A percentile compares a stretch with the other conserved stretches of the same genome.
Conservation (phyloP, 192 early-diverging fungal genomes). For the Backusella australiensis region DNA sequence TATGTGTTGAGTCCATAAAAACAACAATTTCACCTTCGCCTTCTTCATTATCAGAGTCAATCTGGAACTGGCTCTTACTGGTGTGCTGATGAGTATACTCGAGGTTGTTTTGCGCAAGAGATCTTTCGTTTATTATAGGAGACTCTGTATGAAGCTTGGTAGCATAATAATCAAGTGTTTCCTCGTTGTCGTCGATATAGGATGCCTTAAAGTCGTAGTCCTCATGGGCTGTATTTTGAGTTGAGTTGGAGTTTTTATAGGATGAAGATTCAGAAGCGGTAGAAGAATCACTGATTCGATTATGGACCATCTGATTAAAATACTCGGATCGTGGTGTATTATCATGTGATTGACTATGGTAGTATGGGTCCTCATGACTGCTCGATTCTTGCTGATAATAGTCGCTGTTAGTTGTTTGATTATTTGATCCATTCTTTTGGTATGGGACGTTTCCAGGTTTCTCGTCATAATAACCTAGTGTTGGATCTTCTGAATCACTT, state of each 20-base stretch:
- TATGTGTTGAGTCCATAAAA: not conserved
- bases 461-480: not conserved
- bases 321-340: not conserved
- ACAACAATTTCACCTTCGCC: slow-evolving; percentile 13
- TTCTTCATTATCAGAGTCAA: slow-evolving; percentile 6
- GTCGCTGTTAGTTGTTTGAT: not conserved
- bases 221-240: slow-evolving; percentile 6
- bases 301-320: not conserved
- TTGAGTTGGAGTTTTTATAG: slow-evolving; percentile 8
- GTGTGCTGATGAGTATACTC: not conserved
- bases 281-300: slow-evolving; percentile 12
- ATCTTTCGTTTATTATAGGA: not conserved
- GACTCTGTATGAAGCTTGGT: not conserved
- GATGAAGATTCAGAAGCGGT: slow-evolving; percentile 12
- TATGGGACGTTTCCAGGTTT: not conserved
- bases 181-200: not conserved
- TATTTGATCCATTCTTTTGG: not conserved
- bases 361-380: not conserved
- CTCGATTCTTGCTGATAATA: not conserved
- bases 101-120: not conserved
- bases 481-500: not conserved
- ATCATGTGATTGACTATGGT: not conserved
- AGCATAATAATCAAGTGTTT: not conserved
- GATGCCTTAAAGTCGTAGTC: not conserved
- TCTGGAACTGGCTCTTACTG: not conserved